Percentiles rank a stretch among this genome's conserved stretches.
These are phyloP conservation scores for Linaria vulgaris DNA, from an alignment of 257 asterid genomes.

Conservation along the genomic window DNA sequence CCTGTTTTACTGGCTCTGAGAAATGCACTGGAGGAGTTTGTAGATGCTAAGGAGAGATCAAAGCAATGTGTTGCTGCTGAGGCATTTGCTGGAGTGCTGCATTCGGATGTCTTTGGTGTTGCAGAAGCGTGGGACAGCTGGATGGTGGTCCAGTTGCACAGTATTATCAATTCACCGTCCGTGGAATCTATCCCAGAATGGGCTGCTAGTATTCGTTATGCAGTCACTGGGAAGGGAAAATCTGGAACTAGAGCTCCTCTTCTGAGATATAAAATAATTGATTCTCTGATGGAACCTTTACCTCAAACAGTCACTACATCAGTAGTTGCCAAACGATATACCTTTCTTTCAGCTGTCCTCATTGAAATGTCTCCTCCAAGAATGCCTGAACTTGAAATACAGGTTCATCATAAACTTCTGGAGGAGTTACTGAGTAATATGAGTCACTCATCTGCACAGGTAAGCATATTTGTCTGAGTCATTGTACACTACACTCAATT, in stretches of 20 bases:
- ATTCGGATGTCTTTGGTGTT: conserved; percentile 84
- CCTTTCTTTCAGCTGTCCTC: conserved; percentile 86
- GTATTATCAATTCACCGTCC: conserved; percentile 71
- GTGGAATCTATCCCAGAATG: conserved; percentile 98
- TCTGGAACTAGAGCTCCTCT: conserved; percentile 79
- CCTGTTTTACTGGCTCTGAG: conserved; percentile 72
- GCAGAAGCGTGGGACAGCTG: conserved; percentile 96
- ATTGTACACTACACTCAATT: conserved; percentile 11
- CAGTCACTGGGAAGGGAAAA: conserved; percentile 95
- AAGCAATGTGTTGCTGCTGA: conserved; percentile 99
- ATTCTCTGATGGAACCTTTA: conserved; percentile 84
- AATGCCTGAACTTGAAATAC: conserved; percentile 67
- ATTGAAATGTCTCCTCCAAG: conserved; percentile 82
- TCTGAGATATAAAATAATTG: conserved; percentile 75
- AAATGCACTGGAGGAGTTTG: conserved; percentile 71
- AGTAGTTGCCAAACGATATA: conserved; percentile 84
- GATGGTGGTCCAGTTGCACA: conserved; percentile 71
- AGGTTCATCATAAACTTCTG: conserved; percentile 72
- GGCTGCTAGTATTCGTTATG: conserved; percentile 91
- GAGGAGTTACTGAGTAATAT: conserved; percentile 82
- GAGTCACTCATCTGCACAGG: conserved; percentile 97
- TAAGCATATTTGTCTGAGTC: conserved; percentile 40
- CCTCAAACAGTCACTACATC: conserved; percentile 72
- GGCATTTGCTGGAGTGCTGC: conserved; percentile 91
- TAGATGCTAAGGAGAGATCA: conserved; percentile 87